Evolutionary conservation across 192 early-diverging fungal species (phyloP).

Genomic region (Coemansia sp.): DNA sequence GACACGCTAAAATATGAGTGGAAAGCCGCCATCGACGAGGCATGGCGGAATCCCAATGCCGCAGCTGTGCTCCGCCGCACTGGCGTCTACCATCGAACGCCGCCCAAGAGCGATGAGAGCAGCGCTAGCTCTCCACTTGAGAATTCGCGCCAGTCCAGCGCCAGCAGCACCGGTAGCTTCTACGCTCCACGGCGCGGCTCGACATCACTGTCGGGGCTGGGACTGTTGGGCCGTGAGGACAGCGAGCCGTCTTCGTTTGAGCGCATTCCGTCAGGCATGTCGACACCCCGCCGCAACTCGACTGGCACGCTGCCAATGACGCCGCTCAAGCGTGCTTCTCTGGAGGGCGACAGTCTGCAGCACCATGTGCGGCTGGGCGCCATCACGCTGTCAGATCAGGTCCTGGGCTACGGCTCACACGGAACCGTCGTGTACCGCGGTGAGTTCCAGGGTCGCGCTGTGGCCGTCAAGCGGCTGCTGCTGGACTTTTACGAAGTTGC

Average conservation of each 20-base stretch:
- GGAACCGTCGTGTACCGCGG: conserved; percentile 96
- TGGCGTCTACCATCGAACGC: conserved; percentile 28
- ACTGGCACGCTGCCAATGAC: conserved; percentile 44
- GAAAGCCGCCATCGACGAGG: conserved; percentile 41
- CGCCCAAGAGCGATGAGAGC: conserved; percentile 2
- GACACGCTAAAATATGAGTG: conserved; percentile 52
- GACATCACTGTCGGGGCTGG: conserved; percentile 27
- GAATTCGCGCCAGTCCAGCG: conserved; percentile 18
- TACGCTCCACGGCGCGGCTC: conserved; percentile 23
- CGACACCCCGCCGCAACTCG: conserved; percentile 46
- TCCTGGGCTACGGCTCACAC: conserved; percentile 89
- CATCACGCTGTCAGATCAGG: conserved; percentile 60
- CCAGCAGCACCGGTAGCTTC: conserved; percentile 19
- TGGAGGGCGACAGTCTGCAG: conserved; percentile 12
- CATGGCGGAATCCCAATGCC: conserved; percentile 54
- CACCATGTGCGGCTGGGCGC: conserved; percentile 51
- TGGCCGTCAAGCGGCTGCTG: conserved; percentile 92
- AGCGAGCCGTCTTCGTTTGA: conserved; percentile 45
- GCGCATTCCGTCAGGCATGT: conserved; percentile 28
- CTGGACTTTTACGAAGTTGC: conserved; percentile 97
- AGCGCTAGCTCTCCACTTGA: conserved; percentile 10
- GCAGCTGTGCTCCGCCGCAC: conserved; percentile 50
- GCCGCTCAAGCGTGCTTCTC: conserved; percentile 23
- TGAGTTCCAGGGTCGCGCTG: conserved; percentile 84
- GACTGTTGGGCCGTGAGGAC: conserved; percentile 29